Conservation (phyloP, 2,329 filamentous ascomycete genomes). For the Ophiostoma pallidulum region DNA sequence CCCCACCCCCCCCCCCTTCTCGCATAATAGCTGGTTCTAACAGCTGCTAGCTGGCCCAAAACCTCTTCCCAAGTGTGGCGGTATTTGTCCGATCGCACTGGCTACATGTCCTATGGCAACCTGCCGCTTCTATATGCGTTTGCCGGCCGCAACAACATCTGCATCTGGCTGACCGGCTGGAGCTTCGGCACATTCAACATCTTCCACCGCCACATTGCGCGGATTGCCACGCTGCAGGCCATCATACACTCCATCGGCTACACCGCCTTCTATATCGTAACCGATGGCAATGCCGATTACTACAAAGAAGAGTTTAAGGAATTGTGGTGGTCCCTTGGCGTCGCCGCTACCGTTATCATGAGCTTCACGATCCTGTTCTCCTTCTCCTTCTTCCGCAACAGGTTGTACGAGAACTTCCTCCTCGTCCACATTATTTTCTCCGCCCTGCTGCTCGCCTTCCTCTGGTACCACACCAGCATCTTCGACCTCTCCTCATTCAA, state of each 20-base stretch:
- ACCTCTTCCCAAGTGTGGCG: slow-evolving; percentile 12
- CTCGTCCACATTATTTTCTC: slow-evolving; percentile 32
- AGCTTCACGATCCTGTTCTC: slow-evolving; percentile 37
- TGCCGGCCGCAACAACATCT: slow-evolving; percentile 54
- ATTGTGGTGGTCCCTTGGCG: slow-evolving; percentile 9
- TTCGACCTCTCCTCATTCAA: slow-evolving; percentile 11
- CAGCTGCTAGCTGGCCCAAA: not conserved
- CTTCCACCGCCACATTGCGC: slow-evolving; percentile 58
- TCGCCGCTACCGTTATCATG: slow-evolving; percentile 33
- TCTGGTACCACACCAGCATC: slow-evolving; percentile 16
- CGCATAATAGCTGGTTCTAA: no score
- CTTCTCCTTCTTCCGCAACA: slow-evolving; percentile 39
- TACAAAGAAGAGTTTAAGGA: not conserved
- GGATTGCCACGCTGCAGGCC: slow-evolving; percentile 51
- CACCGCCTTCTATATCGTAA: slow-evolving; percentile 29
- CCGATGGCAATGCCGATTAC: no score
- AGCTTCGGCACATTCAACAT: slow-evolving; percentile 56
- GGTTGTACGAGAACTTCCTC: slow-evolving; percentile 42
- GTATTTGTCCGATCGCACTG: slow-evolving; percentile 17
- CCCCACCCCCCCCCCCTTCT: no score
- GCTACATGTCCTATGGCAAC: slow-evolving; percentile 14
- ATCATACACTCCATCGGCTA: slow-evolving; percentile 54
- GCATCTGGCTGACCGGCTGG: slow-evolving; percentile 60
- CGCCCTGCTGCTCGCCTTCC: slow-evolving; percentile 30
- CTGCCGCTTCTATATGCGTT: slow-evolving; percentile 35